Conservation (phyloP, 306 rosid species). For the Pachyrhizus erosus region DNA sequence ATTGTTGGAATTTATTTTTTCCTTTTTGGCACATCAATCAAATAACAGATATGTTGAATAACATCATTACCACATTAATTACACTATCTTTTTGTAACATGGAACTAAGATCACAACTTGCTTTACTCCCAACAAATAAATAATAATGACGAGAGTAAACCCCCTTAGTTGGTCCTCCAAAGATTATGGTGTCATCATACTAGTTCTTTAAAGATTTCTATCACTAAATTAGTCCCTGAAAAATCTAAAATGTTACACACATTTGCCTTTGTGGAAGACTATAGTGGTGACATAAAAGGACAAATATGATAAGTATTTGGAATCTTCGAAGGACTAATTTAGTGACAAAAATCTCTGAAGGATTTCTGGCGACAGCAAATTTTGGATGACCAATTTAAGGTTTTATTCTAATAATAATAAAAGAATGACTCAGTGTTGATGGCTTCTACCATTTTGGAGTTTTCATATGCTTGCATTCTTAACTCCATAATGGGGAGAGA, state of each 20-base stretch:
- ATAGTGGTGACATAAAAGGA: neutral
- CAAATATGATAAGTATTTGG: neutral
- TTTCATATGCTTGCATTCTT: neutral
- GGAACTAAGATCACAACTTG: conserved; percentile 23
- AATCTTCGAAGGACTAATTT: neutral
- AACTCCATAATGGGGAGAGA: neutral
- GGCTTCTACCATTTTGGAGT: neutral
- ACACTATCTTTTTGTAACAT: conserved; percentile 5
- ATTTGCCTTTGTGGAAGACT: neutral
- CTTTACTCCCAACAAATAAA: neutral
- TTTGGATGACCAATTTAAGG: neutral
- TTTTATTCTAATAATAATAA: neutral
- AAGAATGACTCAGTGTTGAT: neutral
- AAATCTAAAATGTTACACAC: neutral
- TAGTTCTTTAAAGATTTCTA: neutral
- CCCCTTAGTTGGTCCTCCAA: neutral
- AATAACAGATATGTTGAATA: neutral
- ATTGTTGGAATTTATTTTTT: conserved; percentile 7
- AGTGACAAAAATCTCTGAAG: neutral
- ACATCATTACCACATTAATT: neutral
- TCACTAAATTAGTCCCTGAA: neutral
- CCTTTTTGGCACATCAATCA: neutral
- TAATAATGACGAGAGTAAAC: neutral
- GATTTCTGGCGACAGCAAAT: neutral
- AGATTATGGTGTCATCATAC: neutral